Conservation (phyloP, 1,284 basidiomycete genomes). For the Cryptococcus sp. region DNA sequence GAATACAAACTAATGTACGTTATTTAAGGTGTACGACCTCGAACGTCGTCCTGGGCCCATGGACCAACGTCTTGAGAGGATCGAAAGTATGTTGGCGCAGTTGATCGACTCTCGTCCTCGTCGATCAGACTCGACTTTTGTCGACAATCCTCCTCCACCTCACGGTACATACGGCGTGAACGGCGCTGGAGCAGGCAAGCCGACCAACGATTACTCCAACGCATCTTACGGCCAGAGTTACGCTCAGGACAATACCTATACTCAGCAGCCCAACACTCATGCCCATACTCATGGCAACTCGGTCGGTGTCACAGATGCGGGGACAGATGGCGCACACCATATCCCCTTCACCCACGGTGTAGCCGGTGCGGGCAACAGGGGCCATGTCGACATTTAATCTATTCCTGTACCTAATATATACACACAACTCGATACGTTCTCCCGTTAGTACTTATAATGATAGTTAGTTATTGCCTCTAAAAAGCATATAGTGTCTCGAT, state of each 20-base stretch:
- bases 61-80: conserved; percentile 29
- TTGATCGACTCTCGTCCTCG: conserved; percentile 24
- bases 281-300: not conserved
- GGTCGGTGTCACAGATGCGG: not conserved
- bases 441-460: too few species aligned
- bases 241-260: not conserved
- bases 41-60: conserved; percentile 20
- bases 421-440: too few species aligned
- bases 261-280: not conserved
- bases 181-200: not conserved
- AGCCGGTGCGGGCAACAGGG: conserved; percentile 2
- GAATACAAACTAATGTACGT: not conserved
- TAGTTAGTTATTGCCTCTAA: too few species aligned
- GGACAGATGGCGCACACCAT: not conserved
- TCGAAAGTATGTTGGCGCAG: conserved; percentile 29
- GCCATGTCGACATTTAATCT: conserved; percentile 2
- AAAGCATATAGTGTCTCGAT: too few species aligned
- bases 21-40: conserved; percentile 33
- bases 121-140: conserved; percentile 19
- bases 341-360: conserved; percentile 4
- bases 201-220: not conserved
- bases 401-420: too few species aligned
- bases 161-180: not conserved
- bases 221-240: not conserved
- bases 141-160: conserved; percentile 3